Base-by-base conservation (phyloP, 2,329 filamentous ascomycete genomes). In the Calonectria crousiana region DNA sequence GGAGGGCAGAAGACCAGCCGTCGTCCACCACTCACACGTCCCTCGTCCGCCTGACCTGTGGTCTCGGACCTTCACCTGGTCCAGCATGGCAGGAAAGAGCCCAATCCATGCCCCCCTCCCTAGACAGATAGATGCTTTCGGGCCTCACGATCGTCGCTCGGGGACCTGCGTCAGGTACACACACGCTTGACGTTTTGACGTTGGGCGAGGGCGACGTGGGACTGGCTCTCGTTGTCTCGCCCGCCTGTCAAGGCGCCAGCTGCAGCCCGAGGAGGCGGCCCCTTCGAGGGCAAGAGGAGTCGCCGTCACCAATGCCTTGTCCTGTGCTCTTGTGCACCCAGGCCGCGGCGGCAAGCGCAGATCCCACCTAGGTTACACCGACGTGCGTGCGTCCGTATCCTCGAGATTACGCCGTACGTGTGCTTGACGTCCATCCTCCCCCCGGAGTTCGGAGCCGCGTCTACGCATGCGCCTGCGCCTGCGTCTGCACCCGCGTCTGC, bases 111-210 rank as follows among this genome's bases (percentile, higher is more conserved):
- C 26, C 60, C 38, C 5, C 16, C 38, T 16, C 18, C 6, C 16
- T 16, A 10, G 16, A 2, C 38, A 41, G 38, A 41, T 4, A n/a
- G 41, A 44, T 18, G 41, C 56, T 41, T 41, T 60, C n/a, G 56
- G 56, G n/a, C 52, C 26, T 62, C 36, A 18, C 36, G 56, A 62
- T 62, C 34, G 56, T 62, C 34, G 56, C 56, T 38, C 23, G n/a
- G 56, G 56, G 56, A 62, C 56, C 56, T 62, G 56, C 56, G 56
- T 38, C 38, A 38, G 56, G 38, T 62, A 62, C 56, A 62, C 30
- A 41, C 44, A 47, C 44, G 44, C 44, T 47, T 62, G 56, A 38
- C 56, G 56, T 62, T 62, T 62, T 36, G 56, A 38, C 20, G 16
- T 28, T n/a, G 52, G 18, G 34, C 16, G 23, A 62, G 36, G 56